A percentile compares a stretch with the other conserved stretches of the same genome.
phyloP scores from a whole-genome alignment of 352 stramenopile genomes.

The Phytopythium delawarense region DNA sequence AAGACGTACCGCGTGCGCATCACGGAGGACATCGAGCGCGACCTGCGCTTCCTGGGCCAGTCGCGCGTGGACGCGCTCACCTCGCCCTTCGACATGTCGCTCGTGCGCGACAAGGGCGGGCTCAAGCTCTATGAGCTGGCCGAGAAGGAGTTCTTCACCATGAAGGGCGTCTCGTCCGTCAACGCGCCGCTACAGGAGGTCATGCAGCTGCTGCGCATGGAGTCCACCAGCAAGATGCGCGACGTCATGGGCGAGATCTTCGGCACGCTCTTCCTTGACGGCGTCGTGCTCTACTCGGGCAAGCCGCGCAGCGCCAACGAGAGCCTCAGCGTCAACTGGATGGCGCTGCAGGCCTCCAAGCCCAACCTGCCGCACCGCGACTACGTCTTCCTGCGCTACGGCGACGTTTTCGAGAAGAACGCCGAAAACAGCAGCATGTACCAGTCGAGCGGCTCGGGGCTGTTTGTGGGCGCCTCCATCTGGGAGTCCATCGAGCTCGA shows the following conservation, averaged over 20 bases:
- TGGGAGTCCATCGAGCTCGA: constrained; percentile 86
- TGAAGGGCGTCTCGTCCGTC: constrained; percentile 74
- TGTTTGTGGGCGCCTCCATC: constrained; percentile 71
- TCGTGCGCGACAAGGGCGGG: constrained; percentile 65
- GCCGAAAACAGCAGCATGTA: constrained; percentile 54
- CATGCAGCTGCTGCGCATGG: constrained; percentile 79
- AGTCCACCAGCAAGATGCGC: constrained; percentile 53
- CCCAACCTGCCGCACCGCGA: constrained; percentile 79
- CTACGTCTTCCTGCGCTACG: constrained; percentile 85
- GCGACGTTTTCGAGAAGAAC: constrained; percentile 73
- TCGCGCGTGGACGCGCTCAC: constrained; percentile 79
- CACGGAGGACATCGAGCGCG: constrained; percentile 78
- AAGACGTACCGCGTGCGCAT: constrained; percentile 79
- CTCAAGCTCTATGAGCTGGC: constrained; percentile 75
- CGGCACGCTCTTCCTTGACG: constrained; percentile 78
- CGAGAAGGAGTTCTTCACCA: constrained; percentile 85
- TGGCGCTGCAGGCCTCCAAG: constrained; percentile 75
- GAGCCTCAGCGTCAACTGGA: constrained; percentile 77
- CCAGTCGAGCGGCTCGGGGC: constrained; percentile 51
- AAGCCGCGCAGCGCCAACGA: constrained; percentile 52
- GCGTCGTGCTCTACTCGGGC: constrained; percentile 63
- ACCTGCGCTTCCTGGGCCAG: constrained; percentile 80
- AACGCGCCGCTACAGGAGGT: constrained; percentile 71
- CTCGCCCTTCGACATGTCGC: constrained; percentile 73
- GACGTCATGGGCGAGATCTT: constrained; percentile 84